Base-by-base conservation (phyloP, 2,329 filamentous ascomycete genomes). In the Aspergillus novoparasiticus region DNA sequence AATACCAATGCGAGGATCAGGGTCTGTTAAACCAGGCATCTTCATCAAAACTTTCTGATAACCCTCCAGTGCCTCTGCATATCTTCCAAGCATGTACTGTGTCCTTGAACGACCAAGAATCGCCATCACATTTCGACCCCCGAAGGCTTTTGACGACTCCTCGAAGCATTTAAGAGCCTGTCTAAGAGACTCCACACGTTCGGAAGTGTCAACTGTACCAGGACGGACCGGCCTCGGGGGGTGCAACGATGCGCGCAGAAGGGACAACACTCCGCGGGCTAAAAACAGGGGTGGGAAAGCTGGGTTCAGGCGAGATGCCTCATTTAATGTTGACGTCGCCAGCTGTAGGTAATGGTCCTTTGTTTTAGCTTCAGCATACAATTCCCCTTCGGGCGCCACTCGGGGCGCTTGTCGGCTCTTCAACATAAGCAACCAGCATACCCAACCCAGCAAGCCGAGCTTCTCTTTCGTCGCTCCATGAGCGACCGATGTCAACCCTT, bases 1-100 rank as follows among this genome's bases (percentile, higher is more conserved):
- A 73, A 99, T 94, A 60, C 95, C 95, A 70, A 99, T 94, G 70
- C 96, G 88, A 69, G 95, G 96, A 77, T 99, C 95, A 0, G 95
- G 95, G 73, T 99, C 95, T 48, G 91, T 87, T 72, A 98, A 84
- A 69, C 92, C 89, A 2, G 95, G 95, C 82, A 94, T 93, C 78
- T 91, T 93, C 71, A 89, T 85, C 57, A 99, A 82, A 19, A 93
- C 93, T 64, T 92, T 90, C 79, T 99, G 95, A 75, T 98, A 99
- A 28, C 87, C 84, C 64, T 91, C 86, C 58, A 98, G 80, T 16
- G 96, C 91, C 59, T 98, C 93, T 0, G 89, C 85, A 72, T 91
- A 97, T 77, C 93, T 93, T 62, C 91, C 91, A 71, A 97, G 85
- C 16, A 94, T 94, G 76, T 93, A 99, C 58, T 92, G 83, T 23